Evolutionary conservation across 2,329 filamentous ascomycete genomes (phyloP), one percentile per base, ranked within the genome.

Genomic region (Rugonectria rugulosa): DNA sequence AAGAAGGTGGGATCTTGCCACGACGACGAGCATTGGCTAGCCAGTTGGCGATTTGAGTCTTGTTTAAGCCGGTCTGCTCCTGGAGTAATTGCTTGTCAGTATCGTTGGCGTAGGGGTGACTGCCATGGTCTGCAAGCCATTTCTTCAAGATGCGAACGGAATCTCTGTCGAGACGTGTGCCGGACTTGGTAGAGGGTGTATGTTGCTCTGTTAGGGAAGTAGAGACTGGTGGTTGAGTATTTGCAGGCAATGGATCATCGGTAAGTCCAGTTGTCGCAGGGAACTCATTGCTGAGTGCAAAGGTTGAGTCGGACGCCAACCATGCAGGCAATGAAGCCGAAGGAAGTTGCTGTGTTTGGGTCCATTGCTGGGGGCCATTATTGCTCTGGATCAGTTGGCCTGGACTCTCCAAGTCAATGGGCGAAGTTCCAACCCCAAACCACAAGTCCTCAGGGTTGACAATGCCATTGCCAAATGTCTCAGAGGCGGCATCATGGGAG

Each of bases 21-120:
- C 91, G 82, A 53, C 91, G 84, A 37, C 91, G 85, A 49, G 90
- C 90, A 72, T 96, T 96, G 55, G 91, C 91, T 42, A 96, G 84
- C 91, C 91, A 96, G 71, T 94, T 95, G n/a, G 86, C 86, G 59
- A 96, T 92, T 69, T 96, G 91, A 11, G 82, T 88, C 64, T 88
- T 84, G 68, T 84, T 91, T 24, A 96, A 79, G 7, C 90, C 90
- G 1, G 91, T 96, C 62, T 87, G 82, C 46, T 82, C 79, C 71
- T 90, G 87, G 20, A 96, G 79, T 50, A 83, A 81, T 57, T 90
- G 88, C 69, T 92, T 93, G 69, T 96, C 89, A 43, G 89, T 84
- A 29, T 95, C 91, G 15, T 84, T 91, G 8, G 91, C 91, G 69
- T 95, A 96, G 0, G 91, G 91, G 65, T 94, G 88, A 43, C 87